phyloP scores from a whole-genome alignment of 2,329 filamentous ascomycete species.

The Daldinia eschscholtzii region DNA sequence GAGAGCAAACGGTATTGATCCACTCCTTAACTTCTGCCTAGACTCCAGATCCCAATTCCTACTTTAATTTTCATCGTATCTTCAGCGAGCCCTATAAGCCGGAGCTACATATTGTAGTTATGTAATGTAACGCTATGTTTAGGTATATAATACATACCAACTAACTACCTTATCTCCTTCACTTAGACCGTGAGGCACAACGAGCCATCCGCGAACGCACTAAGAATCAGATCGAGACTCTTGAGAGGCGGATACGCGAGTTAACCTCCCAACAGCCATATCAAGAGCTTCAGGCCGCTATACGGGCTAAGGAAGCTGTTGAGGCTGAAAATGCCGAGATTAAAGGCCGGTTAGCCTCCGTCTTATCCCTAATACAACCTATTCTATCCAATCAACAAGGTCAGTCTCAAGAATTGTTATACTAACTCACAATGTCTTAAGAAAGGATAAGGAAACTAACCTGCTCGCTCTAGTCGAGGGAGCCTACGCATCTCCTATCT shows the following conservation, averaged over 20 bases:
- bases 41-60: conserved; percentile 3
- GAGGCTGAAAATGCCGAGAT: conserved; percentile 86
- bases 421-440: background rate
- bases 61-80: conserved; percentile 20
- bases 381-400: conserved; percentile 58
- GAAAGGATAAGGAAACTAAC: conserved; percentile 22
- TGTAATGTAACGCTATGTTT: conserved; percentile 13
- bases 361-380: conserved; percentile 74
- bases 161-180: conserved; percentile 30
- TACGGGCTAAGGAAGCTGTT: conserved; percentile 81
- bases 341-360: conserved; percentile 73
- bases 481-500: conserved; percentile 51
- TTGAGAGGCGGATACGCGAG: conserved; percentile 80
- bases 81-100: conserved; percentile 18
- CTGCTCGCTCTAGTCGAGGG: conserved; percentile 47
- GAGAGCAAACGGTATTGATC: conserved; percentile 64
- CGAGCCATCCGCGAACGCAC: conserved; percentile 86
- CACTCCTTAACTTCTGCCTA: conserved; percentile 1
- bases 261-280: conserved; percentile 85
- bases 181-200: conserved; percentile 83
- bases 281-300: conserved; percentile 81
- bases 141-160: conserved; percentile 19
- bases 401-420: conserved; percentile 35
- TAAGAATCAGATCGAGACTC: conserved; percentile 79
- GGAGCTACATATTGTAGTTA: conserved; percentile 3